Percentiles rank a stretch among this genome's conserved stretches.
Conservation (phyloP, 371 early-diverging fungal species). For the Mortierella sp. region DNA sequence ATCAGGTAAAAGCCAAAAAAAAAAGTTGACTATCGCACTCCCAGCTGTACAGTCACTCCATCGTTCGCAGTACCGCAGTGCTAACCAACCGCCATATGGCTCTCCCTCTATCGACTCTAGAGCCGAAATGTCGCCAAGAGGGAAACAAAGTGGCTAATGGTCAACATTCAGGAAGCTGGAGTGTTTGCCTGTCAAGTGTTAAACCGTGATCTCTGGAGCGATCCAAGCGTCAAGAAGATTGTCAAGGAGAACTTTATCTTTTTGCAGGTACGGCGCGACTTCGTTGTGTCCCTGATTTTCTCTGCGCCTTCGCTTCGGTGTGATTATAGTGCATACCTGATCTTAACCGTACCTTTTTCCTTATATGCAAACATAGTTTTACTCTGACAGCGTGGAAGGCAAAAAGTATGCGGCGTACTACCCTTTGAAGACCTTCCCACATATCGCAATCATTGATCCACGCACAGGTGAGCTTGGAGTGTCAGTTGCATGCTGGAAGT, state of each 20-base stretch:
- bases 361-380: constrained; percentile 62
- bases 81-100: neutral
- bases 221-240: constrained; percentile 79
- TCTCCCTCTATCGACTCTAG: constrained; percentile 43
- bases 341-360: neutral
- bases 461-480: constrained; percentile 76
- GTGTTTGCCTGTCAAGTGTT: constrained; percentile 91
- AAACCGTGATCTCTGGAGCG: constrained; percentile 95
- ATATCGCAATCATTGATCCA: constrained; percentile 92
- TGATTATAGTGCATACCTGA: neutral
- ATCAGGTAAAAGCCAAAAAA: constrained; percentile 65
- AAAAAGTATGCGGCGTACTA: constrained; percentile 80
- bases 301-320: neutral
- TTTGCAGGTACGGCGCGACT: constrained; percentile 69
- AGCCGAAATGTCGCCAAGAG: constrained; percentile 79
- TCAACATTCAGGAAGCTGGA: constrained; percentile 87
- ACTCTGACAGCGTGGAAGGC: constrained; percentile 78
- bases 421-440: constrained; percentile 78
- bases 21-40: neutral
- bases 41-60: neutral
- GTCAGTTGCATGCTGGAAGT: neutral
- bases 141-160: constrained; percentile 85
- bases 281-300: neutral
- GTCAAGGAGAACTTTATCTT: constrained; percentile 88
- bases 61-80: neutral